A percentile compares a stretch with the other conserved stretches of the same genome.
Conservation (phyloP, 2,329 filamentous ascomycete genomes). For the Plectosphaerella plurivora region DNA sequence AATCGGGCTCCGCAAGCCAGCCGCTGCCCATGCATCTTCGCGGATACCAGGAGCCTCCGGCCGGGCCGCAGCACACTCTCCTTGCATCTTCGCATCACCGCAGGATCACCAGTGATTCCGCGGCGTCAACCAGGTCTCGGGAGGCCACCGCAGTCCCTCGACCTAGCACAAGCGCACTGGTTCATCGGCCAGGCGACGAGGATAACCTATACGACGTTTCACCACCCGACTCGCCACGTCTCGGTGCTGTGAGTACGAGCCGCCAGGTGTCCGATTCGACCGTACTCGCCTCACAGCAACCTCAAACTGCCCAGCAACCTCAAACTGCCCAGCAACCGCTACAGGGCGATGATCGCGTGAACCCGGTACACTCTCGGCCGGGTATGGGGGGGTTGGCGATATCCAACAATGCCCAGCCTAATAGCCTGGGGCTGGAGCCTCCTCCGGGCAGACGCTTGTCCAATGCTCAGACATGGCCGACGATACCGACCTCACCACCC, state of each 20-base stretch:
- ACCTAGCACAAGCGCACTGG: slow-evolving; percentile 5
- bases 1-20: neutral
- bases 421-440: no score
- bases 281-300: neutral
- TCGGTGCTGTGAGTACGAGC: slow-evolving; percentile 10
- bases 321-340: neutral
- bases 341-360: no score
- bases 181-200: slow-evolving; percentile 13
- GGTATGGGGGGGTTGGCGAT: no score
- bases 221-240: slow-evolving; percentile 36
- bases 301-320: neutral
- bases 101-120: slow-evolving; percentile 7
- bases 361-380: no score
- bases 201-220: slow-evolving; percentile 44
- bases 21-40: slow-evolving; percentile 6
- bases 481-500: slow-evolving; percentile 17
- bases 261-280: neutral
- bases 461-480: slow-evolving; percentile 44
- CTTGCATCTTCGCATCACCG: neutral
- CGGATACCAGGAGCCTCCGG: slow-evolving; percentile 1
- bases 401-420: no score
- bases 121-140: slow-evolving; percentile 7
- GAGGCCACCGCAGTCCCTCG: slow-evolving; percentile 5
- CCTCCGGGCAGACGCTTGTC: slow-evolving; percentile 20
- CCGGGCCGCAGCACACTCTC: slow-evolving; percentile 1